Conservation (phyloP, 441 rosid genomes). For the Adansonia madagascariensis region DNA sequence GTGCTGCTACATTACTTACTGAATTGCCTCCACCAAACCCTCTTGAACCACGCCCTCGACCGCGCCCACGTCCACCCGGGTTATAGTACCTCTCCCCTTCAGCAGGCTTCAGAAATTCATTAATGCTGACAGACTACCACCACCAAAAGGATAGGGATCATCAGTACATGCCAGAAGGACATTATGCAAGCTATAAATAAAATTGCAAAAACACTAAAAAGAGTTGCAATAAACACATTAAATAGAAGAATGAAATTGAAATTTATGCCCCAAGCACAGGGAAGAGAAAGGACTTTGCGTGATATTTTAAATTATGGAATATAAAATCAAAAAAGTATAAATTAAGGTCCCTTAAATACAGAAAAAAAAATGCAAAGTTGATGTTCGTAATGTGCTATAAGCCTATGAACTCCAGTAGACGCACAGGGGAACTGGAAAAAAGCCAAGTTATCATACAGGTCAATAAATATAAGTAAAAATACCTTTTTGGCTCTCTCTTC, state of each 20-base stretch:
- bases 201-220: neutral
- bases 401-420: neutral
- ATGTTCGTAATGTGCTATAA: neutral
- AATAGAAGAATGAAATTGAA: neutral
- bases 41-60: conserved; percentile 60
- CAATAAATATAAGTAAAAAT: neutral
- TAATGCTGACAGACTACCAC: conserved; percentile 60
- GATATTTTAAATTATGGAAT: neutral
- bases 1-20: conserved; percentile 43
- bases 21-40: conserved; percentile 45
- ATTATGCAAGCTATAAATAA: no score
- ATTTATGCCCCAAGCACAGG: neutral
- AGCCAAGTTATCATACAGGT: neutral
- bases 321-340: neutral
- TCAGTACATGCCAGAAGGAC: neutral
- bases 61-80: conserved; percentile 50
- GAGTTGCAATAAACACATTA: no score
- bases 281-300: neutral
- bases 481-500: conserved; percentile 78
- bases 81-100: neutral
- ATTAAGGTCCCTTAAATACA: neutral
- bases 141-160: neutral
- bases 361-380: neutral
- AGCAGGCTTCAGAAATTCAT: neutral
- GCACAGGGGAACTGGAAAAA: neutral